A percentile compares a stretch with the other conserved stretches of the same genome.
phyloP scores from a whole-genome alignment of 179 eudicot genomes.

The Gypsophila paniculata region DNA sequence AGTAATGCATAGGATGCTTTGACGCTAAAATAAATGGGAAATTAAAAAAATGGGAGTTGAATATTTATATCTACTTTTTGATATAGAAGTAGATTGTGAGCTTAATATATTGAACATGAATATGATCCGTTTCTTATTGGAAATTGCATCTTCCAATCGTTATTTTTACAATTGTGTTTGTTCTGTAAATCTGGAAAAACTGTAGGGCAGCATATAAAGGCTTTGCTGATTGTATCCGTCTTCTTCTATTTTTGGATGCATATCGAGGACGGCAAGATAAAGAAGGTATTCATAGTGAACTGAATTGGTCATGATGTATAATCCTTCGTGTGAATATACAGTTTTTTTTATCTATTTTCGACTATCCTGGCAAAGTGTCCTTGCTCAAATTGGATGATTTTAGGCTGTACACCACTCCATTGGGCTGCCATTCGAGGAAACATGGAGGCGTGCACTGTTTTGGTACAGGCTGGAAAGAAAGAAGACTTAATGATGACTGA shows the following conservation, averaged over 20 bases:
- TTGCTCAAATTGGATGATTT: slow-evolving; percentile 7
- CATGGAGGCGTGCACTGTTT: slow-evolving; percentile 94
- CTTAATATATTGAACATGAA: background rate
- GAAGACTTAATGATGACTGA: slow-evolving; percentile 83
- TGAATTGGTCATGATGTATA: background rate
- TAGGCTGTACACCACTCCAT: slow-evolving; percentile 99
- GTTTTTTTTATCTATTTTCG: background rate
- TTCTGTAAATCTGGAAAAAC: slow-evolving; percentile 19
- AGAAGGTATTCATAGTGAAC: slow-evolving; percentile 53
- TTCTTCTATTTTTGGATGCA: slow-evolving; percentile 85
- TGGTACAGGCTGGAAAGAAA: slow-evolving; percentile 97
- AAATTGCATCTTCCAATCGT: background rate
- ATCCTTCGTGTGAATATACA: slow-evolving; percentile 12
- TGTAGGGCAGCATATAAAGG: slow-evolving; percentile 99
- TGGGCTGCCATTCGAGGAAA: slow-evolving; percentile 99
- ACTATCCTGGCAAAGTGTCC: background rate
- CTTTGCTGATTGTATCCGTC: slow-evolving; percentile 95
- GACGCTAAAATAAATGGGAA: background rate
- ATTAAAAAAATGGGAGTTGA: background rate
- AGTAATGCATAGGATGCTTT: background rate
- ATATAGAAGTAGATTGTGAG: background rate
- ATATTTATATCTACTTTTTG: background rate
- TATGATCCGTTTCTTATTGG: background rate
- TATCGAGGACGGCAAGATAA: slow-evolving; percentile 94
- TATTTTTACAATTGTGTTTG: background rate